Base-by-base conservation (phyloP, 1,284 basidiomycete species). In the Fomitopsis betulina region DNA sequence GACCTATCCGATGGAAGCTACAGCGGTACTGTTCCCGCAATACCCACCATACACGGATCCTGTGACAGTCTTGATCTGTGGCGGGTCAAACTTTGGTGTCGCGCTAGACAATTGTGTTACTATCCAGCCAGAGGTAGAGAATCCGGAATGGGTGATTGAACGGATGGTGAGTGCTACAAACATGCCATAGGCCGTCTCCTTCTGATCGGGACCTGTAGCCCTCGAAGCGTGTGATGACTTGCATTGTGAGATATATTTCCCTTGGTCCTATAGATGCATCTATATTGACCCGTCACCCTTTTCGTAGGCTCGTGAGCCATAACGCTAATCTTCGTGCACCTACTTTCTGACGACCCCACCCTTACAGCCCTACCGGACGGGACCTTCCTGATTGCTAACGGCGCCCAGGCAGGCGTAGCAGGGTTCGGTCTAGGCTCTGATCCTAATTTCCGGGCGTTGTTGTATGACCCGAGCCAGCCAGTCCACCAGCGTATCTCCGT, bases 1-100 rank as follows among this genome's bases (percentile, higher is more conserved):
- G 25, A 87, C 87, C 2, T 94, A 93, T 64, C 91, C 91, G 1
- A 77, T 89, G 67, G 84, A 88, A 67, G 89, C 88, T 9, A 78
- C 87, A 1, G 82, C 84, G 0, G 80, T 89, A 27, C 70, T 91
- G 13, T 74, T 93, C 17, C 91, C 89, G 5, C 85, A 86, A 62
- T 69, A 79, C 55, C 79, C 84, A 0, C 89, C 89, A 0, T 91
- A 90, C 67, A 85, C 87, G 0, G 85, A 85, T 56, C 83, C 84
- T n/a, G 71, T 87, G 3, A 77, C 80, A 53, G 68, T 93, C 15
- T 68, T 94, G 9, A 76, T 92, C 35, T 94, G 91, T 61, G 91
- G 91, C 66, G 91, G 92, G 7, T 90, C 87, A 0, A 83, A 83
- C 55, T 72, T 67, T 52, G 73, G 68, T 2, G 70, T 78, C 10